Conservation (phyloP, 352 stramenopile species). For the Phytophthora agathidicida region DNA sequence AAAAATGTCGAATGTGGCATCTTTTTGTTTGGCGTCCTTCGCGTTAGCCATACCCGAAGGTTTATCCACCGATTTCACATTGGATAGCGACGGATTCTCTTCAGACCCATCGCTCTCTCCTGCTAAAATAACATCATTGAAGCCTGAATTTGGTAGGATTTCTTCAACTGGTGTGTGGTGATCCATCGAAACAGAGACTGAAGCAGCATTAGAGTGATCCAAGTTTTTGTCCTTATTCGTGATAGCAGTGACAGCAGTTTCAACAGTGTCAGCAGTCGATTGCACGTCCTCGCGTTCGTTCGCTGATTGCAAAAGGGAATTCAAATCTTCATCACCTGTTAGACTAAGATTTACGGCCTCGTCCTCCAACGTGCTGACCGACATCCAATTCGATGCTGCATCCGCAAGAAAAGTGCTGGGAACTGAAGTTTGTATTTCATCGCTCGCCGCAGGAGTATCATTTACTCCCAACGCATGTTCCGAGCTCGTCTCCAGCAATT, state of each 20-base stretch:
- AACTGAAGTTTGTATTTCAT: background rate
- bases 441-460: background rate
- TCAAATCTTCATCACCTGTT: conserved; percentile 11
- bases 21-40: background rate
- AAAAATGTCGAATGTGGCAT: conserved; percentile 36
- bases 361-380: conserved; percentile 12
- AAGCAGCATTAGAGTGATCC: background rate
- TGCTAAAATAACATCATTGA: conserved; percentile 1
- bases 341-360: conserved; percentile 8
- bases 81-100: background rate
- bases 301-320: background rate
- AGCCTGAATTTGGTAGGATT: background rate
- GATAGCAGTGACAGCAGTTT: background rate
- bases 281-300: conserved; percentile 1
- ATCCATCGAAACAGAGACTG: conserved; percentile 2
- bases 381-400: conserved; percentile 35
- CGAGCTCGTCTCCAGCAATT: background rate
- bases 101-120: background rate
- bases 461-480: background rate
- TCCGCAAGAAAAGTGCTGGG: conserved; percentile 14
- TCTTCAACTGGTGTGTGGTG: background rate
- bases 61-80: background rate
- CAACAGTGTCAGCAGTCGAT: background rate
- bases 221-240: background rate
- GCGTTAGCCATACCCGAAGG: background rate